These are phyloP conservation scores for Stachybotrys chlorohalonatus DNA, from an alignment of 2,329 filamentous ascomycete species.

Conservation along the genomic window DNA sequence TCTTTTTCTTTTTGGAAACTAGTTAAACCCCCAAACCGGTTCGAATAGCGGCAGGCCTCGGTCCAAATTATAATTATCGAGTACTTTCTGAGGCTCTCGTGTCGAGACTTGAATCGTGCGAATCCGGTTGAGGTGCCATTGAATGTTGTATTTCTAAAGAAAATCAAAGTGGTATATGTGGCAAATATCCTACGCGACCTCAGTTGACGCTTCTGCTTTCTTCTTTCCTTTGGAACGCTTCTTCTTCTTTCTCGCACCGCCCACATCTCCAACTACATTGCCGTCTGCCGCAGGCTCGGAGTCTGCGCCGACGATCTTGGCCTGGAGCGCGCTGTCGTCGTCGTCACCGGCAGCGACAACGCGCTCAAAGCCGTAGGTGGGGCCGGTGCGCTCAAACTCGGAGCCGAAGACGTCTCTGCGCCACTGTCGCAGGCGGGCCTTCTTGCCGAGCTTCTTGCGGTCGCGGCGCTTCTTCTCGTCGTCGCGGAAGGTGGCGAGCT, in stretches of 20 bases:
- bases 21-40: too few relatives aligned
- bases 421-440: conserved; percentile 84
- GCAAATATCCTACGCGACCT: conserved; percentile 7
- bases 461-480: conserved; percentile 83
- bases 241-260: conserved; percentile 34
- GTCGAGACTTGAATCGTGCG: too few relatives aligned
- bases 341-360: conserved; percentile 19
- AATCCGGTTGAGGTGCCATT: too few relatives aligned
- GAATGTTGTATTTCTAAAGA: neutral
- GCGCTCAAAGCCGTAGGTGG: conserved; percentile 47
- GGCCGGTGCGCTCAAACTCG: conserved; percentile 47
- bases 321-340: conserved; percentile 18
- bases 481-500: conserved; percentile 83
- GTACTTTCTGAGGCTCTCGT: too few relatives aligned
- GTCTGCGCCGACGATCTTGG: conserved; percentile 18
- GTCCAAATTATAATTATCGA: too few relatives aligned
- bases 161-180: neutral
- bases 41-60: too few relatives aligned
- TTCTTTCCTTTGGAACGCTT: conserved; percentile 41
- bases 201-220: conserved; percentile 16
- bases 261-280: conserved; percentile 18
- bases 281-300: conserved; percentile 8
- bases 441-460: conserved; percentile 83
- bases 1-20: too few relatives aligned
- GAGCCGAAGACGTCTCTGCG: conserved; percentile 53